A percentile compares a stretch with the other conserved stretches of the same genome.
Evolutionary conservation across 1,284 basidiomycete genomes (phyloP).

Genomic region (Hemileccinum hortonii): DNA sequence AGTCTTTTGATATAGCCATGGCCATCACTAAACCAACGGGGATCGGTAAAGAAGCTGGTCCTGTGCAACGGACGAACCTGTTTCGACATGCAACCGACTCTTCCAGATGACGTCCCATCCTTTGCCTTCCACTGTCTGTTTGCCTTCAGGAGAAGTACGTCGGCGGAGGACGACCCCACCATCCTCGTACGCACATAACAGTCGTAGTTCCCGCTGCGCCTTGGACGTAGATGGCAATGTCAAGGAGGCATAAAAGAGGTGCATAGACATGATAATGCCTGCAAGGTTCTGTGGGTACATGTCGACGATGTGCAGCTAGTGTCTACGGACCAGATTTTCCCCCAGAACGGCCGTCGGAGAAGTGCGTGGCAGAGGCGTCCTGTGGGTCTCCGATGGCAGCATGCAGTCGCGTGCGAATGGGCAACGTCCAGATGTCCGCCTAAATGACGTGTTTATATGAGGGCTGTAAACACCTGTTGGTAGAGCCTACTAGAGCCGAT

Average conservation of each 20-base stretch:
- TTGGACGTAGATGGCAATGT: slow-evolving; percentile 35
- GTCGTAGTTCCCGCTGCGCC: slow-evolving; percentile 42
- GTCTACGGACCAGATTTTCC: slow-evolving; percentile 35
- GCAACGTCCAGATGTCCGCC: slow-evolving; percentile 81
- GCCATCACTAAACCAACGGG: slow-evolving; percentile 72
- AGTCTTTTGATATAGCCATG: slow-evolving; percentile 66
- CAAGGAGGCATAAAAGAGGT: slow-evolving; percentile 50
- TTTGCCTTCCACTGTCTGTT: slow-evolving; percentile 62
- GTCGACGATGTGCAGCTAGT: too few relatives aligned
- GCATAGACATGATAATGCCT: slow-evolving; percentile 87
- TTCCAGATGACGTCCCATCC: slow-evolving; percentile 77
- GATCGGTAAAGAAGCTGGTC: neutral
- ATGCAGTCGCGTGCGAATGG: slow-evolving; percentile 63
- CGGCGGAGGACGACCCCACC: slow-evolving; percentile 70
- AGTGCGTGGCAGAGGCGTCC: slow-evolving; percentile 26
- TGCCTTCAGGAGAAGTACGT: slow-evolving; percentile 39
- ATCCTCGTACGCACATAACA: slow-evolving; percentile 79
- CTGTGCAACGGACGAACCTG: slow-evolving; percentile 49
- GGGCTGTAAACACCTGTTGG: neutral
- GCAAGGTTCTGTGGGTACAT: neutral
- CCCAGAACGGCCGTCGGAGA: slow-evolving; percentile 43
- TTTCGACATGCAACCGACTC: slow-evolving; percentile 72
- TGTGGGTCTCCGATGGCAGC: slow-evolving; percentile 70
- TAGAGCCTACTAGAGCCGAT: slow-evolving; percentile 67
- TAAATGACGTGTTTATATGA: slow-evolving; percentile 28